Evolutionary conservation across 345 rosid genomes (phyloP).

Genomic region (Passiflora organensis): DNA sequence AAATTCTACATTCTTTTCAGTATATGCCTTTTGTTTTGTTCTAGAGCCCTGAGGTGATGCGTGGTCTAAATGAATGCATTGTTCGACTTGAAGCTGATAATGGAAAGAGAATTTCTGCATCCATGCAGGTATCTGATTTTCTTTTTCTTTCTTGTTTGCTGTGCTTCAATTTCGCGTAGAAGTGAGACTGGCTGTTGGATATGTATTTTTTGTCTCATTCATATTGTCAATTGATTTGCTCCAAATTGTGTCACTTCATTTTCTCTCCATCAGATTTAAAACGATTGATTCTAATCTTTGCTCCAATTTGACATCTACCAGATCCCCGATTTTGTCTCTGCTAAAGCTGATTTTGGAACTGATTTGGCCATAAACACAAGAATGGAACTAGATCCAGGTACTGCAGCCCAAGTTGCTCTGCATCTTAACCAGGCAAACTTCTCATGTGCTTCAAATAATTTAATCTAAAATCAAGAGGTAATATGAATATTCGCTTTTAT

Average conservation of each 20-base stretch:
- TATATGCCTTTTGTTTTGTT: slow-evolving; percentile 4
- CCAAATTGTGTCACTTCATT: neutral
- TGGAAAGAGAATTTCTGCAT: slow-evolving; percentile 64
- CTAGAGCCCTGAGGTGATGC: slow-evolving; percentile 74
- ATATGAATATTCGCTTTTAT: slow-evolving; percentile 7
- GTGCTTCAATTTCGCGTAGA: no score
- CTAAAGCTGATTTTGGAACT: slow-evolving; percentile 68
- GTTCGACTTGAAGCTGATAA: slow-evolving; percentile 76
- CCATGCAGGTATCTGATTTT: slow-evolving; percentile 66
- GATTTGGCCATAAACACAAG: slow-evolving; percentile 78
- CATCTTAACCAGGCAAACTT: no score
- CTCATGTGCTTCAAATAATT: no score
- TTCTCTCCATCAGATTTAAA: neutral
- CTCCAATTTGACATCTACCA: slow-evolving; percentile 13
- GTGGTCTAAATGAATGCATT: slow-evolving; percentile 86
- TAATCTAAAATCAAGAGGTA: slow-evolving; percentile 5
- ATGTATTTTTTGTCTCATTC: neutral
- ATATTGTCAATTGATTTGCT: neutral
- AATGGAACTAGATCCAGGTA: slow-evolving; percentile 86
- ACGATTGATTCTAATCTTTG: neutral
- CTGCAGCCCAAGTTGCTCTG: slow-evolving; percentile 4
- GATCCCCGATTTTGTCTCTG: slow-evolving; percentile 80
- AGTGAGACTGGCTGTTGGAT: no score
- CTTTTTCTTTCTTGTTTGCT: neutral
- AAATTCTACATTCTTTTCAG: neutral